Percentiles rank a stretch among this genome's conserved stretches.
Evolutionary conservation across 1,284 basidiomycete species (phyloP).

Genomic region (Fomitiporia mediterranea): DNA sequence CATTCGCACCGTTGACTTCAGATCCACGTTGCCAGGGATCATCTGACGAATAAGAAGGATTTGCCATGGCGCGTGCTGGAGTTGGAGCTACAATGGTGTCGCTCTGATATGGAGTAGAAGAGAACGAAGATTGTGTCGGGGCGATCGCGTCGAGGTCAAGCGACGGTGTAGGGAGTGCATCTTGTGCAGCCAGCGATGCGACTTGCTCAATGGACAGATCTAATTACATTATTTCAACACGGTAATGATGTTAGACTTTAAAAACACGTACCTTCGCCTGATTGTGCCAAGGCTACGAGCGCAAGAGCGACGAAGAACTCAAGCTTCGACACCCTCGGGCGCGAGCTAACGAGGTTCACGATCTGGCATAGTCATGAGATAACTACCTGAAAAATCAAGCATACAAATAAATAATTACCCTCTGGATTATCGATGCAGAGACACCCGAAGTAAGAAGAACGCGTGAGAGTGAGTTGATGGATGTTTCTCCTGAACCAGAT

Average conservation of each 20-base stretch:
- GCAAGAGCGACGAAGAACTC: conserved; percentile 89
- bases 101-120: conserved; percentile 34
- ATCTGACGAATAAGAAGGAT: conserved; percentile 47
- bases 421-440: conserved; percentile 77
- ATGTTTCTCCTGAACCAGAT: conserved; percentile 63
- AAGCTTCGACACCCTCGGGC: conserved; percentile 71
- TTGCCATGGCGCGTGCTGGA: conserved; percentile 33
- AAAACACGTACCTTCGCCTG: conserved; percentile 56
- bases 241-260: conserved; percentile 14
- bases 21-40: conserved; percentile 62
- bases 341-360: conserved; percentile 74
- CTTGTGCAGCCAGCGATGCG: conserved; percentile 63
- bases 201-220: conserved; percentile 81
- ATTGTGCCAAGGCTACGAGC: conserved; percentile 81
- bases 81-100: conserved; percentile 38
- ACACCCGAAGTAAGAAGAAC: conserved; percentile 72
- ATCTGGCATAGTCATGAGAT: conserved; percentile 45
- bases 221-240: conserved; percentile 28
- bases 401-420: conserved; percentile 40
- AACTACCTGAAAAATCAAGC: not conserved
- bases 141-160: conserved; percentile 59
- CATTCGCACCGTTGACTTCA: conserved; percentile 22
- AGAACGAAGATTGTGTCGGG: conserved; percentile 46
- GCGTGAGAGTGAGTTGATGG: conserved; percentile 76
- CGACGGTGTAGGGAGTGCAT: conserved; percentile 64